Base-by-base conservation (phyloP, 83 land plant species). In the Thuja plicata region DNA sequence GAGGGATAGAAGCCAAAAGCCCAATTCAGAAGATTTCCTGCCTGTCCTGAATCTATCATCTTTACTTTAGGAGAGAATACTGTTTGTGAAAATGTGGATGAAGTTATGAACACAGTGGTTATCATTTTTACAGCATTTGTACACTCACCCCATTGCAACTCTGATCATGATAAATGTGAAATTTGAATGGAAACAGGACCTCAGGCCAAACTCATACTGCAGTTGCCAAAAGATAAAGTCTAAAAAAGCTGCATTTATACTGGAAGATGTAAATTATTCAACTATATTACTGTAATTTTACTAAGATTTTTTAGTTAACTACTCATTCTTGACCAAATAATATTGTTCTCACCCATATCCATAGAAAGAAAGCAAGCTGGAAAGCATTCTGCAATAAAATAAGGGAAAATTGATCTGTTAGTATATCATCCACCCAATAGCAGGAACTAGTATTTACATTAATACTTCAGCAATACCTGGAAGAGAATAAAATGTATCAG, bases 311-410 rank as follows among this genome's bases (percentile, higher is more conserved):
- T 45, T 12, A 32, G 7, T 35, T 4, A 21, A 17, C 40, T 45
- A 21, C 12, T 5, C 48, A 50, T 88, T 66, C 13, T 73, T 48
- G 13, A 79, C 87, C 16, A 9, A 48, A 38, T 40, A 76, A 76
- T 24, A 74, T 77, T 41, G 21, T n/a, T 48, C 95, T 95, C 89
- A 95, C 96, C 92, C 87, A 83, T 41, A 87, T 85, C 95, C 95
- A 95, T 8, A 84, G 86, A 74, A 91, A 89, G 91, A 91, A 95
- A 41, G 96, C 94, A 38, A 94, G 87, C 45, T 43, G 45, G 45
- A 43, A 43, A 43, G 45, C 45, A 43, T 43, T 43, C 45, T 43
- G 45, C 45, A 43, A 43, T 2, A 48, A 76, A 21, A 37, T 37
- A 46, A 87, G 50, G 24, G 12, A 46, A 76, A 27, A 24, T 43